These are phyloP conservation scores for Populus hybrid DNA, from an alignment of 441 rosid genomes.

Conservation along the genomic window DNA sequence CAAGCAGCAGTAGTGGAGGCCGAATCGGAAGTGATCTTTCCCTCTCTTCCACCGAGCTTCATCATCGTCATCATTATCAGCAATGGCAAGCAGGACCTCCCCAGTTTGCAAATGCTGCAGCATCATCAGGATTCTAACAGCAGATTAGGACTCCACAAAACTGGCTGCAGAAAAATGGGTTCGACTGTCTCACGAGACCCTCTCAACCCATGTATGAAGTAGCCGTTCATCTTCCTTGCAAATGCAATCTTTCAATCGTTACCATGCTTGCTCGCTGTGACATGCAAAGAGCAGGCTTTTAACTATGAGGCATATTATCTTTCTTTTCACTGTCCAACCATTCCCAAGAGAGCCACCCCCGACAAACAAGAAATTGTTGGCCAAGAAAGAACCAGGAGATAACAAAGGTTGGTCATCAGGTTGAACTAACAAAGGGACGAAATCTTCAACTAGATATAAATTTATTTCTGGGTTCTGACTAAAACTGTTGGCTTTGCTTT, in stretches of 20 bases:
- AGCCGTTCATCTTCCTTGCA: constrained; percentile 5
- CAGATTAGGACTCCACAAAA: constrained; percentile 61
- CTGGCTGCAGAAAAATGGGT: constrained; percentile 84
- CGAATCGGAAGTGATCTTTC: constrained; percentile 67
- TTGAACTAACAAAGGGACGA: constrained; percentile 35
- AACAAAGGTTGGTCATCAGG: constrained; percentile 22
- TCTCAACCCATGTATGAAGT: constrained; percentile 29
- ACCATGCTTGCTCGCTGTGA: constrained; percentile 2
- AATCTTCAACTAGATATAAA: constrained; percentile 19
- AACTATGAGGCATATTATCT: background rate
- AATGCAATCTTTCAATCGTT: background rate
- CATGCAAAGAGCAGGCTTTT: constrained; percentile 18
- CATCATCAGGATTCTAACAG: constrained; percentile 99
- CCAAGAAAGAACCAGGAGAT: background rate
- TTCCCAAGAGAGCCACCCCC: background rate
- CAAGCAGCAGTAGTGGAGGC: constrained; percentile 68
- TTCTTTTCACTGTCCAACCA: background rate
- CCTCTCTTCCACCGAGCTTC: constrained; percentile 38
- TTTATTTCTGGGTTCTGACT: constrained; percentile 27
- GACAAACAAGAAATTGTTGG: background rate
- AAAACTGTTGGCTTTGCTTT: background rate
- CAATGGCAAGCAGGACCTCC: constrained; percentile 49
- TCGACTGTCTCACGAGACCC: constrained; percentile 57
- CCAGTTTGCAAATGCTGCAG: constrained; percentile 88
- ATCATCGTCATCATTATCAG: constrained; percentile 15